A percentile compares a stretch with the other conserved stretches of the same genome.
Conservation (phyloP, 83 land plant genomes). For the Thuja plicata region DNA sequence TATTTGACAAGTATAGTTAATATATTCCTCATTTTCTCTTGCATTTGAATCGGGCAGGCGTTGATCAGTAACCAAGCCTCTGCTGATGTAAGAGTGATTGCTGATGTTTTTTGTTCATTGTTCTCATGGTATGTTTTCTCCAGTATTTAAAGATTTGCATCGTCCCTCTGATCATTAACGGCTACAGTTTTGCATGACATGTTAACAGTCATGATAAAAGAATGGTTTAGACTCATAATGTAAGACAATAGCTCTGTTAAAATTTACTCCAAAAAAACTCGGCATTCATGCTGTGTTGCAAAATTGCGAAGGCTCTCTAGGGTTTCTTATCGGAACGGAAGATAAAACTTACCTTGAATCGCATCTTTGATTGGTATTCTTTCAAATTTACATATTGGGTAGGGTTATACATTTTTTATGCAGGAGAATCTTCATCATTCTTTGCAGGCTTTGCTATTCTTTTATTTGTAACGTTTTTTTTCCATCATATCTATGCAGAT, state of each 20-base stretch:
- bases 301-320: neutral
- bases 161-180: neutral
- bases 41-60: neutral
- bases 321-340: neutral
- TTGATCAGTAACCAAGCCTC: neutral
- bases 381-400: no score
- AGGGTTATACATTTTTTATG: no score
- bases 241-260: neutral
- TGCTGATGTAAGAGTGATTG: neutral
- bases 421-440: no score
- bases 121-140: neutral
- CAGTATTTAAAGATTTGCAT: neutral
- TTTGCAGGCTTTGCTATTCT: no score
- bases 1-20: neutral
- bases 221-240: neutral
- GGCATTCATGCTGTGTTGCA: neutral
- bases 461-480: no score
- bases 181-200: neutral
- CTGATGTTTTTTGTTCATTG: neutral
- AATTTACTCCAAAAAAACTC: no score
- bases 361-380: no score
- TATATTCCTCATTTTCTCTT: neutral
- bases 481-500: no score
- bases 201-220: neutral
- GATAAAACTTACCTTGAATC: no score